Conservation (phyloP, 176 grass and related monocot genomes). For the Carex myosuroides region DNA sequence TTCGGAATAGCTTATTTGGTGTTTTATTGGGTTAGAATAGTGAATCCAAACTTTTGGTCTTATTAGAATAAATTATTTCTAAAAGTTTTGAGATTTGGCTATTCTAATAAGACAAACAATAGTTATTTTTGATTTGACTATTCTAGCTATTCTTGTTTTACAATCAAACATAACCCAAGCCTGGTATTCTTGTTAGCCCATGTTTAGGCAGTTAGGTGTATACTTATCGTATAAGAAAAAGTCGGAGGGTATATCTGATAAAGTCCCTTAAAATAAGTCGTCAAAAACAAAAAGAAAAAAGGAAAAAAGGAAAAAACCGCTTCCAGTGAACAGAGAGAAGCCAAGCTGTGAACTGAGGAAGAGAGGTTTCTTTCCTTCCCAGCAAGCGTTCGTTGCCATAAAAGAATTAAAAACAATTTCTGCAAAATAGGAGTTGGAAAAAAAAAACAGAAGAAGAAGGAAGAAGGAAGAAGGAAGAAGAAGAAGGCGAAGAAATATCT, state of each 20-base stretch:
- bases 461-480: background rate
- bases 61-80: no score
- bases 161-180: no score
- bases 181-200: background rate
- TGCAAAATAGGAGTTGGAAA: background rate
- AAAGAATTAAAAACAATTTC: background rate
- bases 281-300: constrained; percentile 25
- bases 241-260: background rate
- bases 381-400: constrained; percentile 31
- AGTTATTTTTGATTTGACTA: no score
- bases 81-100: no score
- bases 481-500: constrained; percentile 1
- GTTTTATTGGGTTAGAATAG: no score
- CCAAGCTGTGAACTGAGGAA: constrained; percentile 34
- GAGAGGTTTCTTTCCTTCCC: constrained; percentile 46
- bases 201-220: background rate
- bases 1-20: no score
- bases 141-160: no score
- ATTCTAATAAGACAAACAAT: no score
- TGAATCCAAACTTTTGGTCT: no score
- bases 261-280: background rate
- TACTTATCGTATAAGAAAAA: background rate
- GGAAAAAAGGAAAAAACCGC: constrained; percentile 17
- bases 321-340: constrained; percentile 28
- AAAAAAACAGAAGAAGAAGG: background rate